Percentiles rank a stretch among this genome's conserved stretches.
Evolutionary conservation across 2,329 filamentous ascomycete genomes (phyloP).

Genomic region (Coccinonectria pachysandricola): DNA sequence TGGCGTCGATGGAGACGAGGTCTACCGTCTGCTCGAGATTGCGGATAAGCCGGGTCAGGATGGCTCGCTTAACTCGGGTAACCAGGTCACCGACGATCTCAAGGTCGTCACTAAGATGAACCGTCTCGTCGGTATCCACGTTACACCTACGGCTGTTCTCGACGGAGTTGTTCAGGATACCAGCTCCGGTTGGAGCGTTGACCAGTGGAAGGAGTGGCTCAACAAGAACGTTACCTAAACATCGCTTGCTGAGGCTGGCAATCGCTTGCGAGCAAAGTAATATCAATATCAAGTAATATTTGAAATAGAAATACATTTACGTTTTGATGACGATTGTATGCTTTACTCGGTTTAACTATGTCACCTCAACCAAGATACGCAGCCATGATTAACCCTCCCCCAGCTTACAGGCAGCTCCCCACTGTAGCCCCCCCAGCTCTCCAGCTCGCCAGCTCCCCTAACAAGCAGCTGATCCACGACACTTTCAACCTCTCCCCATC

Average conservation of each 20-base stretch:
- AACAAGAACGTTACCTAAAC: slow-evolving; percentile 39
- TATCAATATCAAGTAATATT: too few relatives aligned
- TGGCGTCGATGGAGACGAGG: slow-evolving; percentile 58
- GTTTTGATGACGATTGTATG: too few relatives aligned
- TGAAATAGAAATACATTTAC: too few relatives aligned
- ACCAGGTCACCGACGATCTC: slow-evolving; percentile 72
- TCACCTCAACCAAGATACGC: too few relatives aligned
- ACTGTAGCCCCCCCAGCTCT: slow-evolving; percentile 1
- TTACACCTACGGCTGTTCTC: slow-evolving; percentile 83
- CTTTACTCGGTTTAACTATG: too few relatives aligned
- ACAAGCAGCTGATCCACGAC: too few relatives aligned
- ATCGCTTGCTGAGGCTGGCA: too few relatives aligned
- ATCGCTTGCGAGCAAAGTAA: too few relatives aligned
- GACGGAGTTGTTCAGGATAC: slow-evolving; percentile 78
- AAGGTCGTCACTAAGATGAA: slow-evolving; percentile 77
- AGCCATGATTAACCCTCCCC: too few relatives aligned
- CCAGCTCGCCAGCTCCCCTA: too few relatives aligned
- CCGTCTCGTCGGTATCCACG: slow-evolving; percentile 72
- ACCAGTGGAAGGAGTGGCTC: slow-evolving; percentile 83
- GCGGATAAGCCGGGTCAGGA: slow-evolving; percentile 55
- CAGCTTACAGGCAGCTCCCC: too few relatives aligned
- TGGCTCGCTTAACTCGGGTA: slow-evolving; percentile 66
- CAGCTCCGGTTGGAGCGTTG: slow-evolving; percentile 64
- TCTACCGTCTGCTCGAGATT: slow-evolving; percentile 61
- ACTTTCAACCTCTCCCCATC: neutral